Base-by-base conservation (phyloP, 345 rosid species). In the Heritiera littoralis region DNA sequence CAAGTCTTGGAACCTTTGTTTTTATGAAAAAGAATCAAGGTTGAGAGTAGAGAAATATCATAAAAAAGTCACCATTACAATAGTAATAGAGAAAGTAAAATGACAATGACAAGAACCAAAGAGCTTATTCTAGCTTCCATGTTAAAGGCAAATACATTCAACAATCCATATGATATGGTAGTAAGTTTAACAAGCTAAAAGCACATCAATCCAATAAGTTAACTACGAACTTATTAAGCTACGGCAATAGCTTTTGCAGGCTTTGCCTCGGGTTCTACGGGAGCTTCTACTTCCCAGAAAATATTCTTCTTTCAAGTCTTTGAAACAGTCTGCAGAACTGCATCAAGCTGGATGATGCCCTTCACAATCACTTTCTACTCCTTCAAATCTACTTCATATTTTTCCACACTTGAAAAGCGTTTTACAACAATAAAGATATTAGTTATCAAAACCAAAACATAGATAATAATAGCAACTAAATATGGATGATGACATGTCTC, bases 291-390 rank as follows among this genome's bases (percentile, higher is more conserved):
- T 6, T 86, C 95, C 98, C 98, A 95, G 80, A 93, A 95, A 56
- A 88, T 40, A 6, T 98, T 95, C n/a, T n/a, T n/a, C n/a, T n/a
- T n/a, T 95, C 93, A 92, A 0, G 94, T 91, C 89, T 94, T 94
- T 2, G 97, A 86, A 35, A 94, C 98, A 0, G 90, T 87, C 89
- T 93, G 89, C 7, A 91, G 79, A 78, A 93, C 98, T 13, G 92
- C 93, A 58, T 93, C 93, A 0, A 93, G 94, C 82, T 89, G 86
- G 69, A 93, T 92, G n/a, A 86, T 93, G 78, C 98, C 98, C 82
- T 86, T 92, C 75, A 95, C 98, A 0, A 90, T 95, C 76, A 95
- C 98, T 76, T 91, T 95, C 80, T 92, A 94, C 80, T 92, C 92
- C 86, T 93, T 80, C 84, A 93, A 61, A 83, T 93, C 89, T 74